Evolutionary conservation across 148 eudicot species (phyloP).

Genomic region (Dianthus caryophyllus): DNA sequence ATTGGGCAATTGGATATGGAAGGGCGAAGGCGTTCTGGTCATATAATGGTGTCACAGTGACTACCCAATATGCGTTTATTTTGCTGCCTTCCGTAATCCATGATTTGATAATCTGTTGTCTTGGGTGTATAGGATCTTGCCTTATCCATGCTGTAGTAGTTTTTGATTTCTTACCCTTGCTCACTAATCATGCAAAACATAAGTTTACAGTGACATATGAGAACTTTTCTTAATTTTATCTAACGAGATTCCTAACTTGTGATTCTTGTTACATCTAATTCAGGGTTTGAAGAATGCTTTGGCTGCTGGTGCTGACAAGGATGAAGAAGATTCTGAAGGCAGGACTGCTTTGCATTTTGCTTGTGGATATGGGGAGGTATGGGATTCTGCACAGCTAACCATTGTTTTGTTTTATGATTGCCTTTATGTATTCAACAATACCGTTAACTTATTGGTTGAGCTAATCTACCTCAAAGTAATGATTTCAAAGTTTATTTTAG

Average conservation of each 20-base stretch:
- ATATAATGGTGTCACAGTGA: not conserved
- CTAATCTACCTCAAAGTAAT: too few relatives aligned
- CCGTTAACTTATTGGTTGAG: too few relatives aligned
- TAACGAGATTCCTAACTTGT: not conserved
- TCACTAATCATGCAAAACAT: not conserved
- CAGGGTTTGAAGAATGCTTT: constrained; percentile 76
- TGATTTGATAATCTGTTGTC: not conserved
- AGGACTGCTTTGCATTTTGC: constrained; percentile 97
- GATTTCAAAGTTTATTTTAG: too few relatives aligned
- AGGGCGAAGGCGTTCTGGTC: not conserved
- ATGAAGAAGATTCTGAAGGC: constrained; percentile 97
- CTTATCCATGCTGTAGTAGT: not conserved
- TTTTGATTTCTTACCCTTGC: not conserved
- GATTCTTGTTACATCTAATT: constrained; percentile 2
- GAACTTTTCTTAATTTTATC: not conserved
- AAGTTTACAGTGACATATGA: not conserved
- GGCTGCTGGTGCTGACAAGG: constrained; percentile 75
- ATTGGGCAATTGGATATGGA: not conserved
- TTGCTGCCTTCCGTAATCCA: not conserved
- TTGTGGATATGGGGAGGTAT: constrained; percentile 99
- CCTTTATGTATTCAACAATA: not conserved
- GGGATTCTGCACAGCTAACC: not conserved
- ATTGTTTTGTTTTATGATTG: not conserved
- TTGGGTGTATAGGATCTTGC: not conserved
- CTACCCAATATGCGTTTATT: not conserved